Base-by-base conservation (phyloP, 2,329 filamentous ascomycete species). In the Talaromyces sp. region DNA sequence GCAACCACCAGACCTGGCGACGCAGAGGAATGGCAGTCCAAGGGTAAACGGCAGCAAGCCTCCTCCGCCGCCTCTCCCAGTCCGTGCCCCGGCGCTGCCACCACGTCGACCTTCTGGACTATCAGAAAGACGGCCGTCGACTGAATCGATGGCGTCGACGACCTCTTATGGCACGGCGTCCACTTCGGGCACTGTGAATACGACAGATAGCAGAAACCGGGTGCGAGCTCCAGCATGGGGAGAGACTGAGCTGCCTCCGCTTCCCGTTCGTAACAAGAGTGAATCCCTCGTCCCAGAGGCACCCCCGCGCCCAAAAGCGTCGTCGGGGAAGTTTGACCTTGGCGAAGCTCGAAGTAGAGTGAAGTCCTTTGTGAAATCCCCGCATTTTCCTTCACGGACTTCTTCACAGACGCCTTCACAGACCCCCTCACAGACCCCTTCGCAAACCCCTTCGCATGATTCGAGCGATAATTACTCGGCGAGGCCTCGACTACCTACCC, bases 181-280 rank as follows among this genome's bases (percentile, higher is more conserved):
- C 1, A 77, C 77, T 42, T 47, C 63, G 12, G 78, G 76, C 57
- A 75, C 78, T 28, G 78, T 73, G 40, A 72, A 73, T 30, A 75
- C 71, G 31, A 65, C 71, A 30, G 67, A 72, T 27, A 66, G 71
- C 60, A 65, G 67, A 42, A 66, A 72, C 28, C 72, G 74, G 61
- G 73, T 76, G 51, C 73, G 83, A 55, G 83, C 85, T 5, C 85
- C 86, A 9, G 80, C 81, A 54, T 88, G 82, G 73, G 83, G 85
- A 63, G 81, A 84, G 56, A 72, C 79, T 14, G 78, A 80, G 42
- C 72, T 87, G 9, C 85, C 85, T 57, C 76, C 81, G 33, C 73
- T 87, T 40, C 84, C 84, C 56, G 79, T 82, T 0, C 72, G 75
- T 59, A 71, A 70, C 62, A 68, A 75, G 61, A 54, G 36, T 51